Evolutionary conservation across 441 rosid genomes (phyloP).

Genomic region (Populus hybrid): DNA sequence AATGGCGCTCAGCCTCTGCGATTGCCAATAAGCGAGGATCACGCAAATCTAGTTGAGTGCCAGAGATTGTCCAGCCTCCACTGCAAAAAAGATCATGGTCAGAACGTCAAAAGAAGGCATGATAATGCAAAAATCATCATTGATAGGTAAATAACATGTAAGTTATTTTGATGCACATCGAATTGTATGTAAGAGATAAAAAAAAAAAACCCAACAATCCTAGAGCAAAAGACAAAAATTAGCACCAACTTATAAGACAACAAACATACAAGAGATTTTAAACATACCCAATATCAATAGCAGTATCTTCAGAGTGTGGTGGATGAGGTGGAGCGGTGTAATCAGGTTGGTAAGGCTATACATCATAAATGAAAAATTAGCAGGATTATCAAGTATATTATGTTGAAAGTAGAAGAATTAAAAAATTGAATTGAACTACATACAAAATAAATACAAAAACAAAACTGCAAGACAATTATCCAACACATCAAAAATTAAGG

Average conservation of each 20-base stretch:
- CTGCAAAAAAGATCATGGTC: conserved; percentile 38
- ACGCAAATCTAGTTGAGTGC: conserved; percentile 66
- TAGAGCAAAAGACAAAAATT: not conserved
- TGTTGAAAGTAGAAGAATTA: not conserved
- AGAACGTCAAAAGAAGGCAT: not conserved
- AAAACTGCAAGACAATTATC: not conserved
- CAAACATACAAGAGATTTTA: not conserved
- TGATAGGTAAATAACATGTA: not conserved
- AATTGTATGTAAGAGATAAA: not conserved
- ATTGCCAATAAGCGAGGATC: conserved; percentile 88
- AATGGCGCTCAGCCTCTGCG: conserved; percentile 88
- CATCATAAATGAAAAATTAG: conserved; percentile 17
- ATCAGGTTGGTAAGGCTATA: conserved; percentile 68
- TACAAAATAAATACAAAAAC: too few relatives aligned
- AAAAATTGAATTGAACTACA: not conserved
- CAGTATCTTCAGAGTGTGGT: conserved; percentile 57
- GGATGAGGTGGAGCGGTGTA: conserved; percentile 70
- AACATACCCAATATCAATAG: conserved; percentile 79
- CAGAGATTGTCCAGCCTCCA: conserved; percentile 95
- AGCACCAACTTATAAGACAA: not conserved
- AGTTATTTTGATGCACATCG: conserved; percentile 5
- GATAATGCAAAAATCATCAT: not conserved
- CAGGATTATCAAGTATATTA: not conserved
- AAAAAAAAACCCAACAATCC: not conserved
- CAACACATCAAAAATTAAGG: not conserved